Base-by-base conservation (phyloP, 805 yeast species). In the Sporopachydermia lactativora region DNA sequence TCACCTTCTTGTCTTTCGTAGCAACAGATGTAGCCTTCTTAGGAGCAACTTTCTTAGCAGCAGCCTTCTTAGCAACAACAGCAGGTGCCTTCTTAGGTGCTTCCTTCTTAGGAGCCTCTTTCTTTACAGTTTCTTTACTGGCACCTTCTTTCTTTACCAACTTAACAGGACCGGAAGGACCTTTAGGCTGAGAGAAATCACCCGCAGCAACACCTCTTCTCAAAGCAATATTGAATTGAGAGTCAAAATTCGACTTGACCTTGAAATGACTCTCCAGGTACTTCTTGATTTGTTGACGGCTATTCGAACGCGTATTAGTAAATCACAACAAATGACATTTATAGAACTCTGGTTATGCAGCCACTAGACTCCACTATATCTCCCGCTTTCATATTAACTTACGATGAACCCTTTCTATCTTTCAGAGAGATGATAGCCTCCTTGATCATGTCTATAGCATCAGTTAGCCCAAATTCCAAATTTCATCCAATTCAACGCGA, bases 281-380 rank as follows among this genome's bases (percentile, higher is more conserved):
- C 61, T 84, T 84, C 71, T 85, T 86, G 55, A 86, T 68, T 8
- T 92, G 89, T 59, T 81, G 89, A 60, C 95, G 88, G 52, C 86
- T 72, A 42, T 15, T 36, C 13, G 36, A 37, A 17, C 14, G 19
- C 6, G 8, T 18, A 13, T 19, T 37, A 24, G 5, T 19, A 13
- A 40, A n/a, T 31, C 28, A 5, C 55, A 3, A 15, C 11, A 38
- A 15, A 19, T 15, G 38, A 17, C 15, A n/a, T 6, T 15, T 4
- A 6, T 6, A 5, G n/a, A 37, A 16, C n/a, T 37, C 34, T 13
- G n/a, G n/a, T n/a, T n/a, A 35, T 14, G 17, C 13, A 35, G 11
- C 13, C 14, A 37, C 6, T 24, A 24, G n/a, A 24, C 34, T 24
- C n/a, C 34, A n/a, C 15, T 34, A 17, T 11, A 8, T 8, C 36